Evolutionary conservation across 345 rosid genomes (phyloP).

Genomic region (Hevea brasiliensis): DNA sequence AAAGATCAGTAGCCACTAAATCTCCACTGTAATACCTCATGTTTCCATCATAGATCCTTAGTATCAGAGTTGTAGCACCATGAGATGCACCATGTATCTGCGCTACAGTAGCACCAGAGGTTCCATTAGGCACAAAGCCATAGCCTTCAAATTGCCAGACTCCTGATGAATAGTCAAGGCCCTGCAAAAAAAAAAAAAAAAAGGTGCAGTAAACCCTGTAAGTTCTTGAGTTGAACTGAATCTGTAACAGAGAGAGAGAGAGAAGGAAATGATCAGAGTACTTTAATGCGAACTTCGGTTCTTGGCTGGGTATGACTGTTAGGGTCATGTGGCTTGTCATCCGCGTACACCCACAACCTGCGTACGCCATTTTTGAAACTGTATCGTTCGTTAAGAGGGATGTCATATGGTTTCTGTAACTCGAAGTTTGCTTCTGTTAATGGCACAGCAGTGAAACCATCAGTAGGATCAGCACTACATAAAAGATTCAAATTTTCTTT

Average conservation of each 20-base stretch:
- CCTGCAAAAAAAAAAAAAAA: too few relatives aligned
- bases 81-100: constrained; percentile 38
- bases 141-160: constrained; percentile 48
- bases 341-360: constrained; percentile 39
- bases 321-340: constrained; percentile 42
- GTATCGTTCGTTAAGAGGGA: constrained; percentile 30
- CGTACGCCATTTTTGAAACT: constrained; percentile 32
- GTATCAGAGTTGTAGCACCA: constrained; percentile 30
- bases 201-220: too few relatives aligned
- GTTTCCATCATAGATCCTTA: constrained; percentile 37
- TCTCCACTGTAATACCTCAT: constrained; percentile 32
- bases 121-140: constrained; percentile 45
- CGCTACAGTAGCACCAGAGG: constrained; percentile 35
- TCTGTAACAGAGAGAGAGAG: too few relatives aligned
- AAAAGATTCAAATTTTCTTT: neutral
- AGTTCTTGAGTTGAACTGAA: too few relatives aligned
- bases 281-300: constrained; percentile 39
- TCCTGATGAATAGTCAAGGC: constrained; percentile 40
- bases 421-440: constrained; percentile 27
- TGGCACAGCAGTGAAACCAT: constrained; percentile 30
- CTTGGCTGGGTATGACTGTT: constrained; percentile 39
- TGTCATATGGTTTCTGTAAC: constrained; percentile 38
- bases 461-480: constrained; percentile 27
- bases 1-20: constrained; percentile 15
- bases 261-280: too few relatives aligned